Evolutionary conservation across 208 protist species (phyloP).

Genomic region (Acanthamoeba triangularis): DNA sequence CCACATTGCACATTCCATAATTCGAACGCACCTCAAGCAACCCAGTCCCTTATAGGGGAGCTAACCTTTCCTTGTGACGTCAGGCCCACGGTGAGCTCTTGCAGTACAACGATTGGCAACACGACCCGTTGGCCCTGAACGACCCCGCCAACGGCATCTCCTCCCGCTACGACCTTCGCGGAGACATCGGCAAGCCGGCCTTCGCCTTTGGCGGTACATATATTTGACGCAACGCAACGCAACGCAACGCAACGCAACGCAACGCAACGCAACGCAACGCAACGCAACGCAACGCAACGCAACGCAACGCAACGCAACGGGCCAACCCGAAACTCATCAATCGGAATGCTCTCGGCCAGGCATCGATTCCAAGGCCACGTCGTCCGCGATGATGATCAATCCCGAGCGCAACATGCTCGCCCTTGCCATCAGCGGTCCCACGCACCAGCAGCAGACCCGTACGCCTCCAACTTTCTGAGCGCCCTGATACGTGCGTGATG

Average conservation of each 20-base stretch:
- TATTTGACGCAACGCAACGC: too few relatives aligned
- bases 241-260: too few relatives aligned
- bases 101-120: slow-evolving; percentile 91
- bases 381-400: not conserved
- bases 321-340: not conserved
- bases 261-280: too few relatives aligned
- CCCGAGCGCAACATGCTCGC: not conserved
- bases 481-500: not conserved
- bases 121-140: slow-evolving; percentile 88
- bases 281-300: too few relatives aligned
- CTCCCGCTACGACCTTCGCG: slow-evolving; percentile 86
- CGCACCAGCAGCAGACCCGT: slow-evolving; percentile 76
- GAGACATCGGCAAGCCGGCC: not conserved
- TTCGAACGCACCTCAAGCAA: too few relatives aligned
- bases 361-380: slow-evolving; percentile 24
- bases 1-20: not conserved
- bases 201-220: slow-evolving; percentile 85
- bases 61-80: too few relatives aligned
- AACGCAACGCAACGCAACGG: too few relatives aligned
- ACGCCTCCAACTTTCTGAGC: not conserved
- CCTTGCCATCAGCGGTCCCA: slow-evolving; percentile 76
- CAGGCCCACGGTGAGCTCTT: slow-evolving; percentile 46
- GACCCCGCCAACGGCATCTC: slow-evolving; percentile 81
- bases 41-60: too few relatives aligned
- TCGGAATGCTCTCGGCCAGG: not conserved